Conservation (phyloP, 257 asterid species). For the Solanum gracilifrons region DNA sequence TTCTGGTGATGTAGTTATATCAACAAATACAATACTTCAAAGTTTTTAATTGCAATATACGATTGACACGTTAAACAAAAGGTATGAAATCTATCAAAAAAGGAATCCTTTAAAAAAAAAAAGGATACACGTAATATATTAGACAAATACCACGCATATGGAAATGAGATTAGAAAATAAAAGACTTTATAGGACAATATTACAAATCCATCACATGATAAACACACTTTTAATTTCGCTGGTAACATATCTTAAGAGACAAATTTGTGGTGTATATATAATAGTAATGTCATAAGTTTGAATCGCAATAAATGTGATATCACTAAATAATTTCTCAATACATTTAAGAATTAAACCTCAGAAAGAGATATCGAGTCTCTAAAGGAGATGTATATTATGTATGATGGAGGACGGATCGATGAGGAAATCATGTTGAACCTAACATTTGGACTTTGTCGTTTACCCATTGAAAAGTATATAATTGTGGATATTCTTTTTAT, state of each 20-base stretch:
- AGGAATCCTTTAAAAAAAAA: not conserved
- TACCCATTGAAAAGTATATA: not conserved
- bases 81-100: not conserved
- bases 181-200: too few species aligned
- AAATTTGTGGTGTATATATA: too few species aligned
- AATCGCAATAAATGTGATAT: not conserved
- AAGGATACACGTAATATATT: not conserved
- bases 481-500: not conserved
- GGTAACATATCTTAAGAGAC: not conserved
- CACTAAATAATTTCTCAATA: too few species aligned
- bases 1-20: not conserved
- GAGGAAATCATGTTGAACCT: not conserved
- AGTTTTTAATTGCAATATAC: not conserved
- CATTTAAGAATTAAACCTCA: rapidly evolving
- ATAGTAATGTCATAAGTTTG: not conserved
- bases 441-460: not conserved
- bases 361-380: too few species aligned
- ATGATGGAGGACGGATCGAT: not conserved
- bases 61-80: not conserved
- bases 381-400: too few species aligned
- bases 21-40: not conserved
- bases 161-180: too few species aligned
- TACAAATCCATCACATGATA: not conserved
- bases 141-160: not conserved
- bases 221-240: rapidly evolving